phyloP scores from a whole-genome alignment of 2,329 filamentous ascomycete species.

The Colletotrichum liriopes region DNA sequence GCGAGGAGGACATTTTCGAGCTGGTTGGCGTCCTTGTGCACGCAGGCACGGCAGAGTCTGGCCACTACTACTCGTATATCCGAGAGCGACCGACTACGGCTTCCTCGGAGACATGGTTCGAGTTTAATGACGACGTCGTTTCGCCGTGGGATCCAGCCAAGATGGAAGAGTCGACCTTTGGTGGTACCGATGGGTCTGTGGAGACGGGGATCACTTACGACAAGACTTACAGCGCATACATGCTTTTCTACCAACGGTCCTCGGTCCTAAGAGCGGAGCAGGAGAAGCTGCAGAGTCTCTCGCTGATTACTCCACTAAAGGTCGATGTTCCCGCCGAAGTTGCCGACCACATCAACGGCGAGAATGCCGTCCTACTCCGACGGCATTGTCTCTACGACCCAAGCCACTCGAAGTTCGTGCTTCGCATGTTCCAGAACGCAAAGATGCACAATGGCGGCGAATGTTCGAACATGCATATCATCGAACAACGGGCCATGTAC shows the following conservation, averaged over 20 bases:
- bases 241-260: conserved; percentile 95
- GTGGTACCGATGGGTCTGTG: conserved; percentile 73
- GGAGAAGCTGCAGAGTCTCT: conserved; percentile 58
- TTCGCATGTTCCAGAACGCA: conserved; percentile 72
- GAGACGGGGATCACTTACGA: conserved; percentile 67
- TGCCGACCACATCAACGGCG: conserved; percentile 74
- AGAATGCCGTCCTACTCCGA: conserved; percentile 82
- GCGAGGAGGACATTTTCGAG: conserved; percentile 85
- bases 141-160: conserved; percentile 80
- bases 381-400: conserved; percentile 86
- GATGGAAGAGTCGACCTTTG: conserved; percentile 85
- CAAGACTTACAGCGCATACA: conserved; percentile 92
- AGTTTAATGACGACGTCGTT: conserved; percentile 95
- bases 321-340: conserved; percentile 62
- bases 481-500: conserved; percentile 66
- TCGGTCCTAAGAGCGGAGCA: conserved; percentile 73
- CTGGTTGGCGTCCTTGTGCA: conserved; percentile 96
- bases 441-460: conserved; percentile 62
- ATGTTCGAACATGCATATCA: conserved; percentile 57
- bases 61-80: conserved; percentile 97
- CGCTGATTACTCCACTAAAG: conserved; percentile 59
- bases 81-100: conserved; percentile 78
- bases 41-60: conserved; percentile 91
- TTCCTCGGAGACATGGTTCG: conserved; percentile 77
- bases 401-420: conserved; percentile 78